Evolutionary conservation across 2,329 filamentous ascomycete genomes (phyloP).

Genomic region (Fusarium sp.): DNA sequence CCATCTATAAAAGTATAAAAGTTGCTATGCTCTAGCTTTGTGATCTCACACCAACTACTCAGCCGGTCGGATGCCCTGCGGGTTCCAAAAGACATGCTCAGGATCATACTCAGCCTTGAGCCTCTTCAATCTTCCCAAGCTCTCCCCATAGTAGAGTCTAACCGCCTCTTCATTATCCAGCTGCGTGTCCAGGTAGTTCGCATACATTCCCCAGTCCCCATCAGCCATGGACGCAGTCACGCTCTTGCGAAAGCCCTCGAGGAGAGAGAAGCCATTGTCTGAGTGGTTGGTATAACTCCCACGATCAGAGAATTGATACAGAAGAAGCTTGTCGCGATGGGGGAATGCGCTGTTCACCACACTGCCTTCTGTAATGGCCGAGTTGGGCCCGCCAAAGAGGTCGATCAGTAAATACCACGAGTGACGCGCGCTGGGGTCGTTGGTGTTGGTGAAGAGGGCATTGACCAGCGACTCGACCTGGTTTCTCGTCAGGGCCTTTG

Average conservation of each 20-base stretch:
- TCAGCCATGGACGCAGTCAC: conserved; percentile 45
- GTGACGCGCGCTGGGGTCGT: conserved; percentile 20
- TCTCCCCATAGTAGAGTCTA: conserved; percentile 51
- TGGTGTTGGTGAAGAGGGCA: conserved; percentile 35
- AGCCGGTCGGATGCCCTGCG: conserved; percentile 47
- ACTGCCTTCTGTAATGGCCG: conserved; percentile 49
- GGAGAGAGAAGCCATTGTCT: conserved; percentile 47
- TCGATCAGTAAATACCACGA: conserved; percentile 46
- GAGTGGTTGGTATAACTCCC: conserved; percentile 47
- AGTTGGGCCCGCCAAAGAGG: conserved; percentile 50
- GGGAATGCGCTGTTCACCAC: conserved; percentile 51
- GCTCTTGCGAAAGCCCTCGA: conserved; percentile 51
- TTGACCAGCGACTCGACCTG: conserved; percentile 40
- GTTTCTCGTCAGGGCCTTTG: conserved; percentile 36
- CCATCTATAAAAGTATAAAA: no score
- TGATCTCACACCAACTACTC: background rate
- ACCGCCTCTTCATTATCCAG: conserved; percentile 50
- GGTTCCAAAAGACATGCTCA: conserved; percentile 54
- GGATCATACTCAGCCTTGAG: conserved; percentile 54
- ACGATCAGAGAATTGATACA: conserved; percentile 62
- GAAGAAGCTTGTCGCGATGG: conserved; percentile 58
- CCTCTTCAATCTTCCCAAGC: conserved; percentile 48
- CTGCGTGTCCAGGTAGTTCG: conserved; percentile 55
- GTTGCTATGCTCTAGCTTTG: no score
- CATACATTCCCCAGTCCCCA: conserved; percentile 54